Percentiles rank a stretch among this genome's conserved stretches.
Evolutionary conservation across 1,284 basidiomycete species (phyloP).

Genomic region (Stereum hirsutum): DNA sequence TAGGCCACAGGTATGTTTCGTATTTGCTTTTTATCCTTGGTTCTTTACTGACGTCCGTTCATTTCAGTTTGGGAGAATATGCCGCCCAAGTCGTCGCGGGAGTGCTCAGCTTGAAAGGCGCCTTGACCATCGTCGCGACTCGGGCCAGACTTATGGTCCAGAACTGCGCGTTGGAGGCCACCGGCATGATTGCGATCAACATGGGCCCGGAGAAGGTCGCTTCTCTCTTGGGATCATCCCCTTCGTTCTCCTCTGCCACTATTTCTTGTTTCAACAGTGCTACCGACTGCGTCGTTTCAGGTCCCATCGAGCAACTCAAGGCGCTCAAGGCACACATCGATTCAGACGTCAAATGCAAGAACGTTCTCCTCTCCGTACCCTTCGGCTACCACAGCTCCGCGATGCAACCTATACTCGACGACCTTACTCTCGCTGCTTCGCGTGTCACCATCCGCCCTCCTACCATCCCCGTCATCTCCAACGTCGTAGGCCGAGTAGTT

Average conservation of each 20-base stretch:
- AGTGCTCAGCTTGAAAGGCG: constrained; percentile 44
- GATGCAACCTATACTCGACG: constrained; percentile 45
- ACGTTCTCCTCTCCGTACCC: constrained; percentile 37
- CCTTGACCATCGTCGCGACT: constrained; percentile 46
- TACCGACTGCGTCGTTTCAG: constrained; percentile 47
- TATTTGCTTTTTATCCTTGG: too few species aligned
- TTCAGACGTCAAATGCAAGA: constrained; percentile 25
- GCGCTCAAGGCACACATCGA: constrained; percentile 33
- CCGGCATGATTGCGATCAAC: constrained; percentile 54
- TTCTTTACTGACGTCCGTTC: constrained; percentile 1
- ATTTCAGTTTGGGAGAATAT: constrained; percentile 57
- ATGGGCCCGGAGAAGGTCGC: constrained; percentile 25
- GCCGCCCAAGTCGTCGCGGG: constrained; percentile 51
- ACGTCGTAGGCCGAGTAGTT: constrained; percentile 43
- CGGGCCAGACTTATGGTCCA: constrained; percentile 45
- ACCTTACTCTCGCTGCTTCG: constrained; percentile 31
- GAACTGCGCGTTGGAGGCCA: constrained; percentile 31
- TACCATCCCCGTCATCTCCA: constrained; percentile 48
- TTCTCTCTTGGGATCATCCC: constrained; percentile 24
- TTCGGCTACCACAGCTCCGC: constrained; percentile 58
- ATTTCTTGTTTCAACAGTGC: constrained; percentile 58
- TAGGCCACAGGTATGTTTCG: constrained; percentile 55
- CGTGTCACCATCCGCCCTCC: constrained; percentile 33
- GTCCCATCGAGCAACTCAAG: constrained; percentile 33
- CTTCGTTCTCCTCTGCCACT: constrained; percentile 26